A percentile compares a stretch with the other conserved stretches of the same genome.
Conservation (phyloP, 1,284 basidiomycete species). For the Agroathelia rolfsii region DNA sequence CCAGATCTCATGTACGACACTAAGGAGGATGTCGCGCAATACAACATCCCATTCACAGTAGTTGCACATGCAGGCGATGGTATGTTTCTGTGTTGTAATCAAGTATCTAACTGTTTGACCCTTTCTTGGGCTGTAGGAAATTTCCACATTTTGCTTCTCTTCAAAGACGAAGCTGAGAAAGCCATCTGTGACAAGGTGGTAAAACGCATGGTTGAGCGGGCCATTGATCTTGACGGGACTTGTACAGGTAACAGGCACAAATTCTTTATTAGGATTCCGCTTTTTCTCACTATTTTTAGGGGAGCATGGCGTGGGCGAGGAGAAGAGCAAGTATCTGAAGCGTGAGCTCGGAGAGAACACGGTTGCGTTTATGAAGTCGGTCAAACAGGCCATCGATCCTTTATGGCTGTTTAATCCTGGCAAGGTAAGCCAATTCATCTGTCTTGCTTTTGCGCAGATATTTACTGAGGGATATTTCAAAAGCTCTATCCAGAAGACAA, state of each 20-base stretch:
- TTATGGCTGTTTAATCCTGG: slow-evolving; percentile 77
- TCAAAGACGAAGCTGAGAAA: slow-evolving; percentile 52
- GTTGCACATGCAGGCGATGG: slow-evolving; percentile 85
- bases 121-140: slow-evolving; percentile 33
- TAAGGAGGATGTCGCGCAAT: slow-evolving; percentile 55
- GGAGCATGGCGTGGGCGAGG: slow-evolving; percentile 85
- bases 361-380: slow-evolving; percentile 74
- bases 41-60: slow-evolving; percentile 55
- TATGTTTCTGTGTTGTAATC: slow-evolving; percentile 19
- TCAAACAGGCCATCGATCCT: slow-evolving; percentile 75
- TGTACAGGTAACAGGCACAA: slow-evolving; percentile 28
- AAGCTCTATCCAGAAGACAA: slow-evolving; percentile 8
- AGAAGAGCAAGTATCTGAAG: slow-evolving; percentile 66
- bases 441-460: slow-evolving; percentile 1
- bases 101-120: neutral
- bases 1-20: slow-evolving; percentile 71
- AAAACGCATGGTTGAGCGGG: slow-evolving; percentile 60
- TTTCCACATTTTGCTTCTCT: slow-evolving; percentile 49
- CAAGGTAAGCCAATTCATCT: slow-evolving; percentile 40
- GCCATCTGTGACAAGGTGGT: slow-evolving; percentile 41
- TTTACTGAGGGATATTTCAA: too few species aligned
- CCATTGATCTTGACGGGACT: slow-evolving; percentile 69
- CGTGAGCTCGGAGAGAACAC: slow-evolving; percentile 78
- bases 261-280: neutral
- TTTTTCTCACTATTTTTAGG: slow-evolving; percentile 46